Evolutionary conservation across 441 rosid species (phyloP), one percentile per base, ranked within the genome.

Genomic region (Capsella rubella): DNA sequence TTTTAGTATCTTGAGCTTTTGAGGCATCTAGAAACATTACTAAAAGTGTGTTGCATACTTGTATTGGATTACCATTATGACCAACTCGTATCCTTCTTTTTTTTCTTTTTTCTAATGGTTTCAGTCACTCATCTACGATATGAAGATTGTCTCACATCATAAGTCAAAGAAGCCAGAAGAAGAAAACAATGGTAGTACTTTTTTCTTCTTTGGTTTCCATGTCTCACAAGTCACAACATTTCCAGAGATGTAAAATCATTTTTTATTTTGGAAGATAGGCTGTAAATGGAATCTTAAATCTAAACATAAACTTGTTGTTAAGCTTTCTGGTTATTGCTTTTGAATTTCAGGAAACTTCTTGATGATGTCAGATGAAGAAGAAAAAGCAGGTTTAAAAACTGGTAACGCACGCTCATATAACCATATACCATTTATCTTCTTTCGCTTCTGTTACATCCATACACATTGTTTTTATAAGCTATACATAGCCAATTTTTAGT

Each of bases 401-500:
- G 49, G 79, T 45, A 62, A 76, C 35, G 62, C 56, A 64, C 56
- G 67, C 72, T 70, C 61, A 57, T 77, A 61, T 40, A 77, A 71
- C 72, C 73, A 72, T 67, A 9, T 66, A 43, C 34, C 39, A 29
- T 50, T 49, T 9, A 14, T 51, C 39, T 39, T 50, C 61, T 66
- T 50, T 64, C 27, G 61, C 64, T 60, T 69, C 3, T 64, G 11
- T 75, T 54, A 49, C 76, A 76, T 64, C 71, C 80, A 57, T 71
- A 57, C 46, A 76, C 59, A 69, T 61, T 34, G 37, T 18, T 27
- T 10, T 64, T 53, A 31, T 56, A 70, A 50, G 27, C 69, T 71
- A 64, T 42, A 72, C 40, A 59, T 72, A 72, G 49, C 65, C 42
- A 67, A 53, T 45, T 67, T 67, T 72, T 78, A 67, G 81, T 73